A percentile compares a stretch with the other conserved stretches of the same genome.
Evolutionary conservation across 2,329 filamentous ascomycete genomes (phyloP).

Genomic region (Neofusicoccum ribis): DNA sequence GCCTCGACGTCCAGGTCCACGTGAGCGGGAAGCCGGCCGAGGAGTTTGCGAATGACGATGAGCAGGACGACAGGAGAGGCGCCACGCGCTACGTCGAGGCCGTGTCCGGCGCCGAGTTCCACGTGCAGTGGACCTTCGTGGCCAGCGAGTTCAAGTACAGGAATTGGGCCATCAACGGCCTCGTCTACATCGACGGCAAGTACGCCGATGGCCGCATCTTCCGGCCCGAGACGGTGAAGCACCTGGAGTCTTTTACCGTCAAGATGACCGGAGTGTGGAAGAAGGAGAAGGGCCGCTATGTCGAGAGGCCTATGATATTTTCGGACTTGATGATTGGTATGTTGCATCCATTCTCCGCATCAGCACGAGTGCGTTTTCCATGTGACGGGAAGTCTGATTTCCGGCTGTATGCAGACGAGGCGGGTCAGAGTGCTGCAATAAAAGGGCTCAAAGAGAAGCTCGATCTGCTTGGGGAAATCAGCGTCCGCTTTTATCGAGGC

Average conservation of each 20-base stretch:
- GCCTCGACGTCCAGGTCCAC: constrained; percentile 5
- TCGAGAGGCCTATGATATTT: background rate
- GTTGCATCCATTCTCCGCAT: background rate
- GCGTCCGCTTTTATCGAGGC: constrained; percentile 1
- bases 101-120: constrained; percentile 29
- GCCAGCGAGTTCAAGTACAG: constrained; percentile 16
- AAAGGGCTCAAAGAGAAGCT: constrained; percentile 11
- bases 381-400: background rate
- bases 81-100: constrained; percentile 36
- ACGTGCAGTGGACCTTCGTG: constrained; percentile 21
- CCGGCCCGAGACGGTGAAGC: constrained; percentile 1
- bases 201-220: constrained; percentile 11
- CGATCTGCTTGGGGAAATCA: constrained; percentile 6
- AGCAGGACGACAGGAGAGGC: background rate
- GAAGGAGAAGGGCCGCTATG: constrained; percentile 1
- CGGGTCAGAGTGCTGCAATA: constrained; percentile 5
- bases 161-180: constrained; percentile 22
- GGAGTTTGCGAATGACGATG: constrained; percentile 30
- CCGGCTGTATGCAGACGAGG: background rate
- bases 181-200: constrained; percentile 26
- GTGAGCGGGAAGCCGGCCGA: constrained; percentile 23
- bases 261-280: constrained; percentile 12
- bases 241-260: constrained; percentile 9
- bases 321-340: constrained; percentile 8
- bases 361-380: too few relatives aligned